A percentile compares a stretch with the other conserved stretches of the same genome.
Evolutionary conservation across 345 rosid species (phyloP).

Genomic region (Litchi chinensis): DNA sequence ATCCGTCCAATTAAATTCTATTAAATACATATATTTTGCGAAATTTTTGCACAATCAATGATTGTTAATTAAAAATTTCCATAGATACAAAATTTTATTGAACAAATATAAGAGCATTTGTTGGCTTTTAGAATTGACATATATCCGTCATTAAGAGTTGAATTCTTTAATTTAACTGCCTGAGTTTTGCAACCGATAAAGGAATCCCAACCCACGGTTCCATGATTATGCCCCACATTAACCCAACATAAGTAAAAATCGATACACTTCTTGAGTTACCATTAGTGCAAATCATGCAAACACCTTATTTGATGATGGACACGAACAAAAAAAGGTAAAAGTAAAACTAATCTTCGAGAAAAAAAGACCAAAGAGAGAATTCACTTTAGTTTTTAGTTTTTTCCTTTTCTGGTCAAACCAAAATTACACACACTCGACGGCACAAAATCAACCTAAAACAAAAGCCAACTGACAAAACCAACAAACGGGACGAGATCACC

Average conservation of each 20-base stretch:
- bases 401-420: neutral
- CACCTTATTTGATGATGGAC: neutral
- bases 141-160: neutral
- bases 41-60: no score
- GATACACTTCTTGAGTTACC: neutral
- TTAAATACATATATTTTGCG: no score
- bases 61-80: no score
- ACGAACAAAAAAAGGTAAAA: neutral
- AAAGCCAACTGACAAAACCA: neutral
- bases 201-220: neutral
- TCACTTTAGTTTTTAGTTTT: neutral
- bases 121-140: neutral
- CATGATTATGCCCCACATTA: neutral
- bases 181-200: neutral
- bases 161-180: neutral
- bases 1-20: no score
- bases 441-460: neutral
- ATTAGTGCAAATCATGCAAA: neutral
- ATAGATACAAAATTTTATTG: neutral
- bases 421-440: neutral
- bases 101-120: no score
- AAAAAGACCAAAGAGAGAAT: neutral
- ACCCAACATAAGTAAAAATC: neutral
- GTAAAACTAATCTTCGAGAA: neutral
- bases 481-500: conserved; percentile 15